These are phyloP conservation scores for Polygonum maritimum DNA, from an alignment of 148 eudicot genomes.

Conservation along the genomic window DNA sequence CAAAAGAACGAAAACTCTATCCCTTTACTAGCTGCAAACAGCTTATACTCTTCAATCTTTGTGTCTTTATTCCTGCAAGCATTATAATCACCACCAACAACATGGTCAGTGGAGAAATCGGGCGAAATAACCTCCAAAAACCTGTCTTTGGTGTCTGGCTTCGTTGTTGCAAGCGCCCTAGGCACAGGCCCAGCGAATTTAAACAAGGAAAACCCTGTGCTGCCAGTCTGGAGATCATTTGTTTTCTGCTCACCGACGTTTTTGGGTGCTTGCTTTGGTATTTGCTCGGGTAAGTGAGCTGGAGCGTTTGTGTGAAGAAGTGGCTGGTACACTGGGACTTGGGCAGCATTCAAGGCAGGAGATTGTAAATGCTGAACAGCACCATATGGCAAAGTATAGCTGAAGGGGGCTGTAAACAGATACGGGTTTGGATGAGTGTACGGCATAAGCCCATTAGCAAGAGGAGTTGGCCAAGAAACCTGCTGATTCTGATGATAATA, in stretches of 20 bases:
- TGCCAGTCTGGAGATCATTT: conserved; percentile 20
- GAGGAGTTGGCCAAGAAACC: conserved; percentile 62
- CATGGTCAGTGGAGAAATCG: conserved; percentile 14
- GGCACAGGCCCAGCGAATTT: conserved; percentile 88
- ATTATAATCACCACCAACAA: conserved; percentile 30
- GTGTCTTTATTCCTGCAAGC: conserved; percentile 45
- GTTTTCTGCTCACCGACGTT: conserved; percentile 22
- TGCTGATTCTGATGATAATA: conserved; percentile 63
- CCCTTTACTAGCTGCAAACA: conserved; percentile 81
- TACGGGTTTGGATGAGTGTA: conserved; percentile 69
- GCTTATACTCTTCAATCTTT: conserved; percentile 72
- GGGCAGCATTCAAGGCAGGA: conserved; percentile 39
- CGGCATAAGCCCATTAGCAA: conserved; percentile 54
- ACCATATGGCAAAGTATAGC: conserved; percentile 65
- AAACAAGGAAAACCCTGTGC: conserved; percentile 77
- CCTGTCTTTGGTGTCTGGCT: conserved; percentile 31
- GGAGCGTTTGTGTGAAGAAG: conserved; percentile 29
- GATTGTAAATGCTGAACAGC: conserved; percentile 48
- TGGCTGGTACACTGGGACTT: conserved; percentile 65
- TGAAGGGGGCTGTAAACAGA: conserved; percentile 40
- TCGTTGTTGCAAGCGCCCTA: conserved; percentile 46
- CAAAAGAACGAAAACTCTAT: conserved; percentile 70
- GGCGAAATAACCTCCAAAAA: conserved; percentile 23
- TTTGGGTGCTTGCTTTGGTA: conserved; percentile 19
- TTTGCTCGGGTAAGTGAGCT: conserved; percentile 30